Percentiles rank a stretch among this genome's conserved stretches.
Evolutionary conservation across 139 green algal species (phyloP).

Genomic region (Closterium sp.): DNA sequence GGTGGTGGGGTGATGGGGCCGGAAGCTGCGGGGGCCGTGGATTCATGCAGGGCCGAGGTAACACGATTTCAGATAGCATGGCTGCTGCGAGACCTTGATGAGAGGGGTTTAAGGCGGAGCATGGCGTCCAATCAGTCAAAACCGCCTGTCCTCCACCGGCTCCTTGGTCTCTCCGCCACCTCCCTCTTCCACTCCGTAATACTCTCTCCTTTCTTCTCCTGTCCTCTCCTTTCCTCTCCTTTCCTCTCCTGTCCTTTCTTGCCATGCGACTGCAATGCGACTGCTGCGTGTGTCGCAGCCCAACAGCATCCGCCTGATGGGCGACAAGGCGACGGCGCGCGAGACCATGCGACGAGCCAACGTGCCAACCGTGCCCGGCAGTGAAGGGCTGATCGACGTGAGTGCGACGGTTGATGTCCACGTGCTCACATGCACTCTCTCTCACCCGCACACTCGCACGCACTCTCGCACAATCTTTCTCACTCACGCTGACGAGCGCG

Average conservation of each 20-base stretch:
- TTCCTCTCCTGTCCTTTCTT: no score
- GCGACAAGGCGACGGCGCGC: constrained; percentile 90
- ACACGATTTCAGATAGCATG: neutral
- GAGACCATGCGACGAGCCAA: constrained; percentile 92
- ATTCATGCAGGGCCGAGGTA: no score
- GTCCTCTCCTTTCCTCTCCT: no score
- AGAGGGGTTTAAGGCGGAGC: neutral
- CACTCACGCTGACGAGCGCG: neutral
- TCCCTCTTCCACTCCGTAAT: neutral
- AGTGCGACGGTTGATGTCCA: neutral
- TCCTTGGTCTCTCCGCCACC: no score
- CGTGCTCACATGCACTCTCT: neutral
- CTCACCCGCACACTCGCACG: neutral
- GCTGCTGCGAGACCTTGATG: neutral
- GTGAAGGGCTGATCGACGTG: constrained; percentile 79
- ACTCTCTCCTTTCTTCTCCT: neutral
- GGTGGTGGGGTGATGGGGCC: neutral
- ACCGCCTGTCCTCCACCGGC: neutral
- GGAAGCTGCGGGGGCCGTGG: no score
- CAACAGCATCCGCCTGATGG: constrained; percentile 88
- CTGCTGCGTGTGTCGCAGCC: constrained; percentile 50
- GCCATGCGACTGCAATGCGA: neutral
- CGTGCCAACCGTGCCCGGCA: constrained; percentile 92
- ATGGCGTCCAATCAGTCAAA: neutral
- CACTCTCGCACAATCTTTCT: no score